Evolutionary conservation across 2,329 filamentous ascomycete species (phyloP).

Genomic region (Stylonectria norvegica): DNA sequence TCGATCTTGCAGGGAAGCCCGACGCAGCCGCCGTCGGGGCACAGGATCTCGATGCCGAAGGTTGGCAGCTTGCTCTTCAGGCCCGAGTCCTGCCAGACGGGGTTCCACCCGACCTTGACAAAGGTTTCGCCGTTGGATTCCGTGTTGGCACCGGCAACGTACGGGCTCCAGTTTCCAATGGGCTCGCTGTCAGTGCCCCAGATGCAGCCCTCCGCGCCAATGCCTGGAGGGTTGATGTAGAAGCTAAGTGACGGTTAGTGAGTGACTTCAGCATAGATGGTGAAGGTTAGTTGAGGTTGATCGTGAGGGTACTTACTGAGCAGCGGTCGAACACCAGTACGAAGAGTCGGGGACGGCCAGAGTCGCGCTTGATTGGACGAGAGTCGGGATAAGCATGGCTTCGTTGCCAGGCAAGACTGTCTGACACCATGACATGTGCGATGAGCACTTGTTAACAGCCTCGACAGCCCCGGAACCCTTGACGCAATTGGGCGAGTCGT

Average conservation of each 20-base stretch:
- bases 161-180: conserved; percentile 74
- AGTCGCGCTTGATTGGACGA: conserved; percentile 53
- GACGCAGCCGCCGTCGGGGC: conserved; percentile 62
- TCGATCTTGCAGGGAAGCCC: conserved; percentile 73
- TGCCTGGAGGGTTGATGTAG: conserved; percentile 75
- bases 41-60: conserved; percentile 69
- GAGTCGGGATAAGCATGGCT: conserved; percentile 78
- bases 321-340: conserved; percentile 71
- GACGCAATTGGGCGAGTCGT: conserved; percentile 64
- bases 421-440: conserved; percentile 69
- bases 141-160: conserved; percentile 72
- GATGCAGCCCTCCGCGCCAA: conserved; percentile 60
- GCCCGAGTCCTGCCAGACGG: conserved; percentile 60
- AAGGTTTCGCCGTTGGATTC: conserved; percentile 63
- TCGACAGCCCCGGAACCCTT: conserved; percentile 62
- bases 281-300: background rate
- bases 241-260: conserved; percentile 50
- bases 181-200: conserved; percentile 65
- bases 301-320: conserved; percentile 57
- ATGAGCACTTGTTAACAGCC: conserved; percentile 63
- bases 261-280: too few species aligned
- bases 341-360: conserved; percentile 66
- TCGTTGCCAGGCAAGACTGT: conserved; percentile 77
- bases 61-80: conserved; percentile 57
- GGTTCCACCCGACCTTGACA: conserved; percentile 75